A percentile compares a stretch with the other conserved stretches of the same genome.
phyloP scores from a whole-genome alignment of 805 yeast species.

The Yamadazyma endophytica region DNA sequence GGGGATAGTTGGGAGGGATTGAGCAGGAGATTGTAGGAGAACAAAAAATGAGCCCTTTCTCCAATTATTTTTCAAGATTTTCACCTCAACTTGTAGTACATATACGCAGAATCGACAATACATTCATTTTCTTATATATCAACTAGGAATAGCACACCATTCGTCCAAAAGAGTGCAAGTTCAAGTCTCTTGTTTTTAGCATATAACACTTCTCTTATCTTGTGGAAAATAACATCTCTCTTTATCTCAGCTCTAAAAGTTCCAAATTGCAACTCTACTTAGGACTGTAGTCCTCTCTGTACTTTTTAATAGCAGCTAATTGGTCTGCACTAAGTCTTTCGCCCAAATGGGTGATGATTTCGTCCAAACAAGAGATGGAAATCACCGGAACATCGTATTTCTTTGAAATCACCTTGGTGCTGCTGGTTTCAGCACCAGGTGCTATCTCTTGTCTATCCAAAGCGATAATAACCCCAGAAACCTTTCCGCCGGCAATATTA shows the following conservation, averaged over 20 bases:
- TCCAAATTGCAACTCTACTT: conserved; percentile 11
- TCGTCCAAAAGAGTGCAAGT: no score
- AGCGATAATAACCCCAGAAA: conserved; percentile 84
- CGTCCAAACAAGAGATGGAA: conserved; percentile 71
- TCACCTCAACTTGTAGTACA: no score
- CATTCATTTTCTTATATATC: no score
- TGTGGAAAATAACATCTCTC: no score
- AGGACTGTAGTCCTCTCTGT: conserved; percentile 51
- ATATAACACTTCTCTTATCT: no score
- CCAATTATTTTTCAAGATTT: no score
- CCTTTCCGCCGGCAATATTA: conserved; percentile 59
- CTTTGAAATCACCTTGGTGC: conserved; percentile 75
- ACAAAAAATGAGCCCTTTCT: no score
- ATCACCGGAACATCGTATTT: conserved; percentile 78
- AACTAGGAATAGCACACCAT: no score
- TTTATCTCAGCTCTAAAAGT: no score
- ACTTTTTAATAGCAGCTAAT: conserved; percentile 53
- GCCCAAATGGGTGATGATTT: conserved; percentile 63
- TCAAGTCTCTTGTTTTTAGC: no score
- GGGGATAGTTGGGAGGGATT: conserved; percentile 32
- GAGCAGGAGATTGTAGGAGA: conserved; percentile 1
- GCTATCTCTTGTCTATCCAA: conserved; percentile 94
- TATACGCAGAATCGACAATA: no score
- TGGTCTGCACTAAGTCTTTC: conserved; percentile 56
- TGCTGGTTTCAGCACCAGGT: conserved; percentile 60